phyloP scores from a whole-genome alignment of 495 filamentous ascomycete species.

The Penicillium canescens region DNA sequence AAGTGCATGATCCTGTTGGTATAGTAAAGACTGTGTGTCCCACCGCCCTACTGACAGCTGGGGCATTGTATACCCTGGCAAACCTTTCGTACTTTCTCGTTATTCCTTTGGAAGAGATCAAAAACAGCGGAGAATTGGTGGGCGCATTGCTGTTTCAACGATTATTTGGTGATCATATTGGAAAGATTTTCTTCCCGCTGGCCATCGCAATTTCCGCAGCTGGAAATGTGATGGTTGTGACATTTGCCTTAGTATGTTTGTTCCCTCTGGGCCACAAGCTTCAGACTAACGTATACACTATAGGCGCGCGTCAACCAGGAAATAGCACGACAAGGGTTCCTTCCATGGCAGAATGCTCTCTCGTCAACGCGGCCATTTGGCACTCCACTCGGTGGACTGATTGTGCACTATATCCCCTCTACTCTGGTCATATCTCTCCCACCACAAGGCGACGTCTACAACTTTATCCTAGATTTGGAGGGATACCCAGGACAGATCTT shows the following conservation, averaged over 20 bases:
- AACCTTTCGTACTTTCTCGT: constrained; percentile 73
- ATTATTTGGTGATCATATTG: constrained; percentile 60
- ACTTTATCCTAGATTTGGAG: constrained; percentile 73
- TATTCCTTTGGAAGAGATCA: constrained; percentile 67
- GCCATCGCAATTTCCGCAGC: constrained; percentile 66
- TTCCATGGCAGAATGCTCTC: constrained; percentile 62
- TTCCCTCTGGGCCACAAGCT: background rate
- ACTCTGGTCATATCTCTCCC: constrained; percentile 65
- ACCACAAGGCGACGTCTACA: constrained; percentile 65
- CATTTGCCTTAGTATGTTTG: constrained; percentile 57
- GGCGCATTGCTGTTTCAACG: constrained; percentile 67
- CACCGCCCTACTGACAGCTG: constrained; percentile 59
- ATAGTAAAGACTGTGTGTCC: constrained; percentile 67
- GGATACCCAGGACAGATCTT: constrained; percentile 67
- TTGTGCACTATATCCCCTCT: constrained; percentile 69
- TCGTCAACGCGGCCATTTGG: constrained; percentile 68
- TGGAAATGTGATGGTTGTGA: constrained; percentile 79
- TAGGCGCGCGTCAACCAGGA: constrained; percentile 72
- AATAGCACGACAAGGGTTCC: constrained; percentile 66
- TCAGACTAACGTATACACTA: background rate
- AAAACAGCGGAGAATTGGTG: constrained; percentile 64
- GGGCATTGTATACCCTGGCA: constrained; percentile 63
- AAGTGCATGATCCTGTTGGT: constrained; percentile 67
- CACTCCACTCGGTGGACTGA: constrained; percentile 64
- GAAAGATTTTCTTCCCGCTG: constrained; percentile 58